phyloP scores from a whole-genome alignment of 805 yeast species.

The Barnettozyma californica region DNA sequence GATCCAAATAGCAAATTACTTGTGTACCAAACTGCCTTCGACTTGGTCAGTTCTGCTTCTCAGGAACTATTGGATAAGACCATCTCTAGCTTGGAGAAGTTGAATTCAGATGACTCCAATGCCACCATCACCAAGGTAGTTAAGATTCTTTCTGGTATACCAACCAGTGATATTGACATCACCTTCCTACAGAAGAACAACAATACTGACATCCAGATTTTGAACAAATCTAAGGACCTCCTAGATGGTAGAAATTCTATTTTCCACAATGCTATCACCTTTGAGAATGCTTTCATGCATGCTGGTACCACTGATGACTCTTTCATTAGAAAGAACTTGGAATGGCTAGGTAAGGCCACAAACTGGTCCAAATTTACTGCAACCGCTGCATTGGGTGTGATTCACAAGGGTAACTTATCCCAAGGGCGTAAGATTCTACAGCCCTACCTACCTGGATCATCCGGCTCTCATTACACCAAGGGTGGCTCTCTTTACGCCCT shows the following conservation, averaged over 20 bases:
- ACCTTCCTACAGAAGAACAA: constrained; percentile 84
- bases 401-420: constrained; percentile 89
- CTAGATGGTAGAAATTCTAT: constrained; percentile 91
- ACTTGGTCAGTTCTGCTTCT: constrained; percentile 84
- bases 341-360: constrained; percentile 96
- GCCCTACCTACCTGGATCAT: constrained; percentile 83
- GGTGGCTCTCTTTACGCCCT: constrained; percentile 94
- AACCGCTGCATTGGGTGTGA: constrained; percentile 96
- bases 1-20: constrained; percentile 45
- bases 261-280: constrained; percentile 93
- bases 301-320: constrained; percentile 95
- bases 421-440: constrained; percentile 83
- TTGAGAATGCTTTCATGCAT: constrained; percentile 90
- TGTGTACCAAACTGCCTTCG: constrained; percentile 93
- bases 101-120: constrained; percentile 25
- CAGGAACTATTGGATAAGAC: constrained; percentile 75
- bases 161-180: constrained; percentile 87
- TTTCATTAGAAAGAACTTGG: constrained; percentile 83
- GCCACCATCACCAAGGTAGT: constrained; percentile 40
- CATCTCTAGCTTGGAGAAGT: constrained; percentile 34
- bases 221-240: constrained; percentile 73
- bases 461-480: constrained; percentile 81
- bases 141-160: constrained; percentile 80
- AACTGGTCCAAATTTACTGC: constrained; percentile 98
- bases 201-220: constrained; percentile 76